A percentile compares a stretch with the other conserved stretches of the same genome.
phyloP scores from a whole-genome alignment of 176 grass and related monocot genomes.

The Cenchrus fungigraminus region DNA sequence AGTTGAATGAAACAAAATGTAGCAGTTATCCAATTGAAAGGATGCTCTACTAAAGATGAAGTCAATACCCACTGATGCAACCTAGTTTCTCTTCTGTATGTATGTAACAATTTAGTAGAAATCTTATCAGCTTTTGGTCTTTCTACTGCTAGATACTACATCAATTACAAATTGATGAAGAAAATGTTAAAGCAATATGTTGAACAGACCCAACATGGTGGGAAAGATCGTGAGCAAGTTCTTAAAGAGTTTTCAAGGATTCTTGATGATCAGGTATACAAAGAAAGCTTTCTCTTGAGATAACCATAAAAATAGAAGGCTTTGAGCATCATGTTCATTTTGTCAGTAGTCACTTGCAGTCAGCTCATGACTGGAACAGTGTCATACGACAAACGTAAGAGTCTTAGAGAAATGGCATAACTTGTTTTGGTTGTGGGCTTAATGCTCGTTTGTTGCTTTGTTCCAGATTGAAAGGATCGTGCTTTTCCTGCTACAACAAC shows the following conservation, averaged over 20 bases:
- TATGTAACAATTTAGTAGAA: not conserved
- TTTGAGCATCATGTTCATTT: not conserved
- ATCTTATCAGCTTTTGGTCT: conserved; percentile 27
- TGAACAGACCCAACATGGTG: conserved; percentile 69
- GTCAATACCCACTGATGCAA: not conserved
- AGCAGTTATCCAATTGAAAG: not conserved
- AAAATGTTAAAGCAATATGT: conserved; percentile 87
- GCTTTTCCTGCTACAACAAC: conserved; percentile 90
- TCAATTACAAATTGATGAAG: conserved; percentile 98
- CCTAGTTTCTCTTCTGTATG: not conserved
- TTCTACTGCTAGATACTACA: conserved; percentile 76
- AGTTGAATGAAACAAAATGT: not conserved
- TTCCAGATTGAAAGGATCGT: conserved; percentile 94
- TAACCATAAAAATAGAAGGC: not conserved
- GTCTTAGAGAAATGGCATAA: not conserved
- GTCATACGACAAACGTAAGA: not conserved
- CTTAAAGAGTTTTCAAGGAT: conserved; percentile 94
- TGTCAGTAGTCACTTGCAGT: not conserved
- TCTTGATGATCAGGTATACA: conserved; percentile 90
- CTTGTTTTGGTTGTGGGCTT: conserved; percentile 13
- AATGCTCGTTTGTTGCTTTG: conserved; percentile 14
- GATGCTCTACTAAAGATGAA: conserved; percentile 9
- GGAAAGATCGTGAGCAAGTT: conserved; percentile 71
- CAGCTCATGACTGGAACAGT: not conserved
- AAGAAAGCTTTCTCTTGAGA: conserved; percentile 31